These are phyloP conservation scores for Saccharomyces hybrid DNA, from an alignment of 1,139 yeast species.

Conservation along the genomic window DNA sequence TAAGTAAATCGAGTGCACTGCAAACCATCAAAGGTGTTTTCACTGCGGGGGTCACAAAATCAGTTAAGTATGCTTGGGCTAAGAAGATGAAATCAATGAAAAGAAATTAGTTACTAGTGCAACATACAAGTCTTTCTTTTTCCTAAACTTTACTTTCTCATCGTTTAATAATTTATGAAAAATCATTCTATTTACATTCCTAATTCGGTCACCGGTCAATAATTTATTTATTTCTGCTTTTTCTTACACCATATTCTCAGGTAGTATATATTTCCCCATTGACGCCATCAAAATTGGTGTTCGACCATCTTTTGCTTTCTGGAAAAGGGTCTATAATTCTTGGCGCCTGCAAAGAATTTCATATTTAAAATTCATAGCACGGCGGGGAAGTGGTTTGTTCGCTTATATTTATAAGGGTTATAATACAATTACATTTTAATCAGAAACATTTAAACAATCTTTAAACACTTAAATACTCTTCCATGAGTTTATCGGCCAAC, in stretches of 20 bases:
- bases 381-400: not conserved
- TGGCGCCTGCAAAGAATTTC: not conserved
- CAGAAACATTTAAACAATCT: not conserved
- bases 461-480: constrained; percentile 42
- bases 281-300: not conserved
- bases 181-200: not conserved
- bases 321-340: not conserved
- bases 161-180: not conserved
- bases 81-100: constrained; percentile 39
- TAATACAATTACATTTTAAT: not conserved
- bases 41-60: constrained; percentile 75
- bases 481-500: constrained; percentile 57
- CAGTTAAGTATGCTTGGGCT: constrained; percentile 70
- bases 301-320: not conserved
- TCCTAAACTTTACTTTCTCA: not conserved
- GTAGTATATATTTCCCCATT: not conserved
- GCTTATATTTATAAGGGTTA: not conserved
- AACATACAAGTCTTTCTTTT: not conserved
- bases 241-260: not conserved
- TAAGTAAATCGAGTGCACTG: constrained; percentile 57
- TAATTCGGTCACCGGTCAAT: not conserved
- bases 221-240: not conserved
- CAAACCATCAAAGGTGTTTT: constrained; percentile 79
- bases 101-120: not conserved
- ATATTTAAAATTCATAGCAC: not conserved